Conservation (phyloP, 2,329 filamentous ascomycete species). For the Aspergillus neoniger region DNA sequence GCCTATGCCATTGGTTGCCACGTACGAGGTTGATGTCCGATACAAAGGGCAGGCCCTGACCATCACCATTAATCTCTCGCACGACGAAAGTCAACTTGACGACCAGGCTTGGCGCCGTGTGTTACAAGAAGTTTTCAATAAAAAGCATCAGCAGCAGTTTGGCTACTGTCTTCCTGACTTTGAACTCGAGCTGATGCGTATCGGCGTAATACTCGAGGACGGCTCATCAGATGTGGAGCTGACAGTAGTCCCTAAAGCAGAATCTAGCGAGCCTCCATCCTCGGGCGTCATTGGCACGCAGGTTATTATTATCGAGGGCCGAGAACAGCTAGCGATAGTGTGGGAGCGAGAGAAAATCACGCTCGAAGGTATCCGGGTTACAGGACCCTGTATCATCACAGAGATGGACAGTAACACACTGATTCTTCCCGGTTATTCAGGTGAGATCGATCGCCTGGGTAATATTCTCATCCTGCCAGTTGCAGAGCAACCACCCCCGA, state of each 20-base stretch:
- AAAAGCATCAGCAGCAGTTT: slow-evolving; percentile 50
- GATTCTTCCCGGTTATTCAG: slow-evolving; percentile 50
- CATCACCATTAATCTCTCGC: slow-evolving; percentile 38
- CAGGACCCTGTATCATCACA: slow-evolving; percentile 51
- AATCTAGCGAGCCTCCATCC: slow-evolving; percentile 31
- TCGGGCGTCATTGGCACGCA: slow-evolving; percentile 43
- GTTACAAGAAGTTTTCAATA: slow-evolving; percentile 45
- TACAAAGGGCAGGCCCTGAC: slow-evolving; percentile 52
- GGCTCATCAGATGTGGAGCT: slow-evolving; percentile 46
- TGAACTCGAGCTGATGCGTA: slow-evolving; percentile 52
- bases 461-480: slow-evolving; percentile 52
- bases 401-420: slow-evolving; percentile 57
- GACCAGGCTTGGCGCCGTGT: slow-evolving; percentile 32
- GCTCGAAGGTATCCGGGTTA: slow-evolving; percentile 43
- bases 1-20: slow-evolving; percentile 25
- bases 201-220: slow-evolving; percentile 49
- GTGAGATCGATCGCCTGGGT: slow-evolving; percentile 51
- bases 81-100: slow-evolving; percentile 36
- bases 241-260: slow-evolving; percentile 34
- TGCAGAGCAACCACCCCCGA: slow-evolving; percentile 22
- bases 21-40: slow-evolving; percentile 50
- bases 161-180: slow-evolving; percentile 46
- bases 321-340: slow-evolving; percentile 44
- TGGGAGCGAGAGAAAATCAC: slow-evolving; percentile 49
- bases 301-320: slow-evolving; percentile 44